Evolutionary conservation across 2,329 filamentous ascomycete species (phyloP), one percentile per base, ranked within the genome.

Genomic region (Arthrinium phaeospermum): DNA sequence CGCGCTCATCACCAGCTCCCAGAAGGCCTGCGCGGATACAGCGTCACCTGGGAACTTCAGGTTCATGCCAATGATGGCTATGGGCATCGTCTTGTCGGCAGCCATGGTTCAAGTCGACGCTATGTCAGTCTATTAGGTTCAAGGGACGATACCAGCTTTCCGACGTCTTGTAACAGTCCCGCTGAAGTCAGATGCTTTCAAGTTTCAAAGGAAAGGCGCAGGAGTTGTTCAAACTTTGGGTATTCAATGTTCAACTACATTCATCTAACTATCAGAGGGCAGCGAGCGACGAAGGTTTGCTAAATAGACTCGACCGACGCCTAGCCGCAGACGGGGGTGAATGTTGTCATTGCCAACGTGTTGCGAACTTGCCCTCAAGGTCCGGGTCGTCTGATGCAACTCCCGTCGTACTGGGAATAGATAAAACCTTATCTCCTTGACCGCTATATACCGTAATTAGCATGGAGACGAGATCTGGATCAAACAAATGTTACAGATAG

Each of bases 61-160:
- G 67, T 78, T 75, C 78, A 81, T 81, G 75, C 79, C 80, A 37
- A 81, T 75, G 46, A 81, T 80, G 75, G 79, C 80, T 19, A 81
- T 76, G 19, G 79, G 78, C 71, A 71, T 73, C 24, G 72, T 70
- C 67, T 77, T 72, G 61, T 75, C 73, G 73, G 74, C 51, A 73
- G 68, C 68, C 68, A 69, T 69, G 64, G 13, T 45, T 44, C 37
- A 37, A 37, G 64, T 67, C 34, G 44, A 44, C 7, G 34, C 4
- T 67, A 44, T 67, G 34, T 24, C 37, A 45, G 64, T 45, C 41
- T 45, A 41, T 10, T 41, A 44, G 14, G 22, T 67, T 44, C 22
- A 67, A 45, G 64, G 61, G 34, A 44, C 22, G 24, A 67, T 37
- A 24, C 22, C 64, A 45, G 37, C 64, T 67, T 45, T 45, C 37